Percentiles rank a stretch among this genome's conserved stretches.
phyloP scores from a whole-genome alignment of 2,329 filamentous ascomycete genomes.

The Aureobasidium sp. region DNA sequence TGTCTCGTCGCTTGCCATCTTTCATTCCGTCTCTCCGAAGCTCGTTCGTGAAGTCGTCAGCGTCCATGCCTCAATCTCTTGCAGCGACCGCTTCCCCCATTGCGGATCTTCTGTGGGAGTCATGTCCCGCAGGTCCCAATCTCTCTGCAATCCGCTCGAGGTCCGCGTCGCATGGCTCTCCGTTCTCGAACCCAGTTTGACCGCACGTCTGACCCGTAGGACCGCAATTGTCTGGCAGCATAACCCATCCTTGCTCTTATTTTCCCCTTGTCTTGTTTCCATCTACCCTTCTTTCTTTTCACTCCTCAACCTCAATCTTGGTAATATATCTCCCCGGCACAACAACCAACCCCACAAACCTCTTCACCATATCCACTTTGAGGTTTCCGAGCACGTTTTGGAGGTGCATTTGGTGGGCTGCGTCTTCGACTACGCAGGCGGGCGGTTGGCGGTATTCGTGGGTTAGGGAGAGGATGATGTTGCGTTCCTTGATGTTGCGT shows the following conservation, averaged over 20 bases:
- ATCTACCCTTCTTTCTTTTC: neutral
- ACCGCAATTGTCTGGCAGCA: neutral
- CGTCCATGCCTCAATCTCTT: neutral
- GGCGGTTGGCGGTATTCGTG: conserved; percentile 80
- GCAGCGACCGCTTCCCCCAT: neutral
- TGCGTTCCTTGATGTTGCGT: conserved; percentile 44
- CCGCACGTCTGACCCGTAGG: neutral
- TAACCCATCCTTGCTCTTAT: neutral
- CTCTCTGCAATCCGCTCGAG: neutral
- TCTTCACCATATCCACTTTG: conserved; percentile 67
- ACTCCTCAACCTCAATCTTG: conserved; percentile 80
- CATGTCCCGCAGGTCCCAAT: neutral
- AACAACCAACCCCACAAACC: conserved; percentile 83
- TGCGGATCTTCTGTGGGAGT: too few relatives aligned
- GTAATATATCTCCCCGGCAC: conserved; percentile 79
- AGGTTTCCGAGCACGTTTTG: conserved; percentile 35
- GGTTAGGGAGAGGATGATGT: conserved; percentile 77
- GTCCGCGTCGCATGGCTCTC: too few relatives aligned
- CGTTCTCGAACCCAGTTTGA: neutral
- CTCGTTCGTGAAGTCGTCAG: neutral
- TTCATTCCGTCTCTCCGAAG: neutral
- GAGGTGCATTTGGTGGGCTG: conserved; percentile 18
- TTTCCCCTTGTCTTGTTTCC: neutral
- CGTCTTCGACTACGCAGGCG: conserved; percentile 36
- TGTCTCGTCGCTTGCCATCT: neutral